These are phyloP conservation scores for Aegilops bicornis DNA, from an alignment of 176 grass and related monocot genomes.

Conservation along the genomic window DNA sequence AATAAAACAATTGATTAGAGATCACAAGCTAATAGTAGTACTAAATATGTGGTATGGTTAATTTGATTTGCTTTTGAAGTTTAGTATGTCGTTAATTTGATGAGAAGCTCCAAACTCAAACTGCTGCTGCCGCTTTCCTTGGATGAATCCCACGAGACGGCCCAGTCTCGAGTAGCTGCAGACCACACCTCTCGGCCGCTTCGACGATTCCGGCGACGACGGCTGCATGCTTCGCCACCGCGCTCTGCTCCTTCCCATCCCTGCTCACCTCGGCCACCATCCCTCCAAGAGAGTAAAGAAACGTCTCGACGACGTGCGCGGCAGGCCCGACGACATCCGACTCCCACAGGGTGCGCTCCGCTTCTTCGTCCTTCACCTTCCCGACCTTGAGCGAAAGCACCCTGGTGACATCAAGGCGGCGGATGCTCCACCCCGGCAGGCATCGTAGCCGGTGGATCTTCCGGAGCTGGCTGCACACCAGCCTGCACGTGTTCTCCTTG, in stretches of 20 bases:
- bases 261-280: background rate
- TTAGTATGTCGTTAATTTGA: background rate
- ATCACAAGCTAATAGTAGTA: too few species aligned
- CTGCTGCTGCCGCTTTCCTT: background rate
- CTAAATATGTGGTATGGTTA: background rate
- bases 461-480: conserved; percentile 39
- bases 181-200: background rate
- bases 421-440: conserved; percentile 39
- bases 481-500: conserved; percentile 52
- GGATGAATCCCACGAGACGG: background rate
- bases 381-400: conserved; percentile 22
- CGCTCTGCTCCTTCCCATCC: background rate
- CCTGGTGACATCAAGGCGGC: conserved; percentile 39
- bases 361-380: background rate
- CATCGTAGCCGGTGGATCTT: conserved; percentile 44
- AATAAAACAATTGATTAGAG: too few species aligned
- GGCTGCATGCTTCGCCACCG: background rate
- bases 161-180: background rate
- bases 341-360: conserved; percentile 23
- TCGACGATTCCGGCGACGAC: background rate
- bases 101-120: background rate
- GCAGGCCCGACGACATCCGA: conserved; percentile 4
- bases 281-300: background rate
- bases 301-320: background rate
- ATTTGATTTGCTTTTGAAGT: too few species aligned